phyloP scores from a whole-genome alignment of 371 early-diverging fungal species.

The Syncephalastrum sp. region DNA sequence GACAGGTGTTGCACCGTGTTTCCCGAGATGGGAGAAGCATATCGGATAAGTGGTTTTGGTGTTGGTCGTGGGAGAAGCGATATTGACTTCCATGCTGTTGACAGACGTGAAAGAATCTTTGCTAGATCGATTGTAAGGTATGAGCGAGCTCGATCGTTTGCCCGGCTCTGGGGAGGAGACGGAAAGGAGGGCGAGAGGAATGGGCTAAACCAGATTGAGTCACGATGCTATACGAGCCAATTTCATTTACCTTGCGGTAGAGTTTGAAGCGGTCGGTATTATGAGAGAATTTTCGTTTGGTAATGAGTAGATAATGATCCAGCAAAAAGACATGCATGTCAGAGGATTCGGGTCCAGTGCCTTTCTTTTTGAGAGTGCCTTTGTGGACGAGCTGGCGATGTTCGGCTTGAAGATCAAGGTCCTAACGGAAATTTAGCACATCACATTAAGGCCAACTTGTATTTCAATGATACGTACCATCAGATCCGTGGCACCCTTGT shows the following conservation, averaged over 20 bases:
- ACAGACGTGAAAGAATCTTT: conserved; percentile 15
- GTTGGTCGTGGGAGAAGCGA: background rate
- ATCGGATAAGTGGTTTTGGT: conserved; percentile 60
- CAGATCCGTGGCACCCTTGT: conserved; percentile 24
- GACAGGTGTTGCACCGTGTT: conserved; percentile 60
- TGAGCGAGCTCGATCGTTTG: conserved; percentile 34
- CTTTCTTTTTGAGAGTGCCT: conserved; percentile 73
- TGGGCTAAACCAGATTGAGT: conserved; percentile 67
- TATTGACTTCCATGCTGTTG: conserved; percentile 11
- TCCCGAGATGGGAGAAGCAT: conserved; percentile 76
- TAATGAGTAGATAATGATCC: conserved; percentile 83
- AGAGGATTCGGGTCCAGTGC: conserved; percentile 62
- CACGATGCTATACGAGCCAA: background rate
- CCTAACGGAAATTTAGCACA: conserved; percentile 43
- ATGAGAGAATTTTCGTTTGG: conserved; percentile 52
- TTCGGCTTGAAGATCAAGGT: conserved; percentile 50
- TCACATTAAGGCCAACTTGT: background rate
- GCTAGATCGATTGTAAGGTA: conserved; percentile 33
- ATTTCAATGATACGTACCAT: background rate
- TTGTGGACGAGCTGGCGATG: conserved; percentile 75
- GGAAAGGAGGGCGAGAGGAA: conserved; percentile 72
- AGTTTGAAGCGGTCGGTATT: conserved; percentile 39
- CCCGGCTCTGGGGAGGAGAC: conserved; percentile 61
- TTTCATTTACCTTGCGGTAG: conserved; percentile 29
- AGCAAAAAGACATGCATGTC: conserved; percentile 79